Evolutionary conservation across 1,139 yeast genomes (phyloP), one percentile per base, ranked within the genome.

Genomic region (Pichia sp.): DNA sequence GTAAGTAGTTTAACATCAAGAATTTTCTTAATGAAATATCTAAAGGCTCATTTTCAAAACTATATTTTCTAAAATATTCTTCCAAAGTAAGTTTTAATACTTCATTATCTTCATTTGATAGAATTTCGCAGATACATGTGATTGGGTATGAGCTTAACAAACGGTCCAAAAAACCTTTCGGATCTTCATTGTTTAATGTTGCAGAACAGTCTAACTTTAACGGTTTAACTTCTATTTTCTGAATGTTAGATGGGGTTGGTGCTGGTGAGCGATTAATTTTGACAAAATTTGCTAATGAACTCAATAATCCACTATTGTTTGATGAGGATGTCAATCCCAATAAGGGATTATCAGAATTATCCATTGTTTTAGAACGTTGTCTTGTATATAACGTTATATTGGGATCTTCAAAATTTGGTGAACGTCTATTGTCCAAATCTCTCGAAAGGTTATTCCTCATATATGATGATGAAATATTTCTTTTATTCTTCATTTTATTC

Each of bases 21-120:
- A 82, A 71, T 55, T 73, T 75, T 40, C 90, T 65, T 45, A 83
- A 62, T 0, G 88, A 72, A 54, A 83, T 68, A 57, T 83, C 90
- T 16, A 83, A 58, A 0, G 89, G 84, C 50, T 76, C 76, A 24
- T 68, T 68, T 3, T 56, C 44, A 50, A 82, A 79, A 57, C 79
- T 78, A 26, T 60, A 66, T 29, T 65, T 60, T 7, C 65, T 53
- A 27, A 73, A 50, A 53, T 67, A 79, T 29, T 58, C 56, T 22
- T 63, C 59, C 46, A 80, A 56, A 30, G 75, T 72, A 3, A 57
- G 55, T 20, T 59, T 56, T 9, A 50, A 36, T 29, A 54, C 49
- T 1, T 55, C 56, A 9, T 48, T 47, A 42, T 60, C 58, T 16
- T 51, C 52, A 13, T 49, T 18, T 4, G 60, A 47, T 18, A 61